These are phyloP conservation scores for Nicotiana knightiana DNA, from an alignment of 257 asterid genomes.

Conservation along the genomic window DNA sequence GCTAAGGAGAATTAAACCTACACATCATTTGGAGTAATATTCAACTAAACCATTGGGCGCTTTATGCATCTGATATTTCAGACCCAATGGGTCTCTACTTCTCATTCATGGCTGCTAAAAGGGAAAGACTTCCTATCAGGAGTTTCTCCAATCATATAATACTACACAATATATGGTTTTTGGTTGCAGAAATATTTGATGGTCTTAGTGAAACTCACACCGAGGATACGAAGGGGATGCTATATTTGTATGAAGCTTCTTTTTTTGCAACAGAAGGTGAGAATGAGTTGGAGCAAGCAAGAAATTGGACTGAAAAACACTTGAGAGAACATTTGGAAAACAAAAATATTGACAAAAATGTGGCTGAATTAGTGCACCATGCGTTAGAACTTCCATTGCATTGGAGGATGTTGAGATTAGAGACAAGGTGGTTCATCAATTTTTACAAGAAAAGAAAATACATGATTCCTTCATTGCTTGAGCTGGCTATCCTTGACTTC, in stretches of 20 bases:
- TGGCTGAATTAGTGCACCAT: conserved; percentile 10
- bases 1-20: no score
- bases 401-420: conserved; percentile 31
- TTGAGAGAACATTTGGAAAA: background rate
- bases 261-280: conserved; percentile 32
- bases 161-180: no score
- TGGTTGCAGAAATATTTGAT: conserved; percentile 30
- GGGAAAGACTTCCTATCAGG: no score
- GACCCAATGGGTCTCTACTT: no score
- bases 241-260: conserved; percentile 49
- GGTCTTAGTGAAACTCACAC: conserved; percentile 15
- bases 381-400: conserved; percentile 40
- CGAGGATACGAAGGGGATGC: conserved; percentile 26
- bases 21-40: no score
- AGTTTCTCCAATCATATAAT: no score
- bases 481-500: conserved; percentile 38
- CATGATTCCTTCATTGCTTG: conserved; percentile 26
- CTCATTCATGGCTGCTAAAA: no score
- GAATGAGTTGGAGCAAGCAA: conserved; percentile 27
- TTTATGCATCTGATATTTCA: no score
- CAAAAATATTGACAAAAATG: background rate
- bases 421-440: conserved; percentile 32
- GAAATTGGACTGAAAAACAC: conserved; percentile 18
- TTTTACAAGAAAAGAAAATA: conserved; percentile 16
- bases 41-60: no score